A percentile compares a stretch with the other conserved stretches of the same genome.
Conservation (phyloP, 1,284 basidiomycete genomes). For the Puccinia novopanici region DNA sequence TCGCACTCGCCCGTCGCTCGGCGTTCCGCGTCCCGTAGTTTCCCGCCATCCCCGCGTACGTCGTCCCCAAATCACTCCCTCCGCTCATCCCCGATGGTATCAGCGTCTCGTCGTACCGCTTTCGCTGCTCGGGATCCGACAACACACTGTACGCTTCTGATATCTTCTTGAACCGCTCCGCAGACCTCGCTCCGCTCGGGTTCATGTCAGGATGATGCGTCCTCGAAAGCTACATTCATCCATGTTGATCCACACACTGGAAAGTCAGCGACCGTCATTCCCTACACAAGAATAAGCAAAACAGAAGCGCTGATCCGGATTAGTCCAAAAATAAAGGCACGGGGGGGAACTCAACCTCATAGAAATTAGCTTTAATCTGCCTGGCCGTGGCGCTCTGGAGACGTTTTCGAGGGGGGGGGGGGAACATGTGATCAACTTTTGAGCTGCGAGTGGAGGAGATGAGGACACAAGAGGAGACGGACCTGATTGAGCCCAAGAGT, state of each 20-base stretch:
- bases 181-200: not conserved
- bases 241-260: no score
- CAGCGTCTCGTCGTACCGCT: not conserved
- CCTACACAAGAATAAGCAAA: not conserved
- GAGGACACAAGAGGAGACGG: not conserved
- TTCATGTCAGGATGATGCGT: slow-evolving; percentile 39
- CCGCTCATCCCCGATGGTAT: not conserved
- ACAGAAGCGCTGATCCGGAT: not conserved
- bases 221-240: slow-evolving; percentile 23
- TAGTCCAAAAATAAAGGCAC: not conserved
- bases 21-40: not conserved
- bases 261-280: no score
- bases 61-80: not conserved
- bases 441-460: not conserved
- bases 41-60: slow-evolving; percentile 1
- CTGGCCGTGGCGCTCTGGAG: slow-evolving; percentile 7
- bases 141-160: slow-evolving; percentile 40
- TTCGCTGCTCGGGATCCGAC: slow-evolving; percentile 9
- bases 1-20: slow-evolving; percentile 23
- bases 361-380: slow-evolving; percentile 33
- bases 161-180: slow-evolving; percentile 24
- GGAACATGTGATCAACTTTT: not conserved
- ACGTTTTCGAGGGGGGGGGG: not conserved
- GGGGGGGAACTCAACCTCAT: not conserved
- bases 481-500: slow-evolving; percentile 32